Evolutionary conservation across 1,284 basidiomycete genomes (phyloP), one percentile per base, ranked within the genome.

Genomic region (Ganoderma leucocontextum): DNA sequence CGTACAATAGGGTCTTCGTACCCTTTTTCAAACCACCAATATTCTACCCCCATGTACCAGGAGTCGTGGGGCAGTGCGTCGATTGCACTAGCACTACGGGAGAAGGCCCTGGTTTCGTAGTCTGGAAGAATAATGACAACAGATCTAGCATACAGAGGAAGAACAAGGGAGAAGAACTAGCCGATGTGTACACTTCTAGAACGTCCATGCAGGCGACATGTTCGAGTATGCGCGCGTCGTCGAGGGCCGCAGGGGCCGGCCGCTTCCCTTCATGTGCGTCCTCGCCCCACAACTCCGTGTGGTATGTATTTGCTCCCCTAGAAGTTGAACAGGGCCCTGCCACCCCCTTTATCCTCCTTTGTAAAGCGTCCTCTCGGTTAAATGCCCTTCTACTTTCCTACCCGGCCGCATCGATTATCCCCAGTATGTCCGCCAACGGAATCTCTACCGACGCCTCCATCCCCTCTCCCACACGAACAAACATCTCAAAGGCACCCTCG

Each of bases 51-150:
- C n/a, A n/a, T n/a, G n/a, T n/a, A n/a, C n/a, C n/a, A n/a, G n/a
- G n/a, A n/a, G n/a, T 83, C 82, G 1, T 86, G 84, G 85, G 84
- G 82, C 0, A 82, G 81, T 12, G 84, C 84, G 0, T 75, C 73
- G 41, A 72, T 85, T 17, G 90, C 86, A 0, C 74, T 88, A 2
- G 80, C 82, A n/a, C 76, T 93, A 17, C 77, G 93, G 64, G 83
- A 89, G 66, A 79, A 80, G 25, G 84, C 85, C 0, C 69, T 84
- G 10, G 49, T 64, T 17, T 58, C 60, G 55, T 22, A 41, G 22
- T 39, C 5, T 15, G n/a, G 19, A 36, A 17, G 12, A 19, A 29
- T 29, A 3, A 10, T 57, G 5, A 36, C 36, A 36, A 47, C 22
- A 7, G 33, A n/a, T 33, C 17, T 33, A 33, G 5, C 29, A 53